These are phyloP conservation scores for Saccharomycopsis schoenii DNA, from an alignment of 805 yeast species.

Conservation along the genomic window DNA sequence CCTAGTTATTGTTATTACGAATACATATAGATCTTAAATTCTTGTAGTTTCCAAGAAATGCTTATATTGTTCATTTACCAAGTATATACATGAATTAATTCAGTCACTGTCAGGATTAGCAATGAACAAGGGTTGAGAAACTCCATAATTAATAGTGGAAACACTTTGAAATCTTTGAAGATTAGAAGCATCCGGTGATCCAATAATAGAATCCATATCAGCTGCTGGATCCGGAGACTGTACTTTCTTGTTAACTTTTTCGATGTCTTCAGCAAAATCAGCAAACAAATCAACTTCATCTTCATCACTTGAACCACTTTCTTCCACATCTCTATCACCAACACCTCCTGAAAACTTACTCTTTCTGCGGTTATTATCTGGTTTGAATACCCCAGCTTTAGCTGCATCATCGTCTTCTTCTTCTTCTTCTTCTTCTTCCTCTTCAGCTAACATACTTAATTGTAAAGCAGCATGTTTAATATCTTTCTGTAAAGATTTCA, in stretches of 20 bases:
- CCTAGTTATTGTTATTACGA: neutral
- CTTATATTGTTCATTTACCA: too few species aligned
- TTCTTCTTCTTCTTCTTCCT: constrained; percentile 14
- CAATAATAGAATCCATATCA: neutral
- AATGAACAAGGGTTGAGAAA: constrained; percentile 4
- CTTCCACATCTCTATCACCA: neutral
- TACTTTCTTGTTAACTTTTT: constrained; percentile 4
- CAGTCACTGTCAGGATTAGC: constrained; percentile 17
- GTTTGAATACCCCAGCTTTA: neutral
- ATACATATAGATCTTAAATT: neutral
- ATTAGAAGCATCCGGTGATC: neutral
- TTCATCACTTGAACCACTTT: neutral
- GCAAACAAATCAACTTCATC: constrained; percentile 16
- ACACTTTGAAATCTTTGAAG: constrained; percentile 2
- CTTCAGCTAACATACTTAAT: constrained; percentile 9
- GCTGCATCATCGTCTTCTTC: constrained; percentile 6
- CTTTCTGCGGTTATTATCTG: neutral
- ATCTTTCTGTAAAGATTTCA: constrained; percentile 2
- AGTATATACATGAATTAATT: neutral
- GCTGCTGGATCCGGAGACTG: neutral
- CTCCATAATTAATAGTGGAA: neutral
- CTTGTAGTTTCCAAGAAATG: neutral
- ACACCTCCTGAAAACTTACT: neutral
- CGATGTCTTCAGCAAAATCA: constrained; percentile 13
- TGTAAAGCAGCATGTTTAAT: constrained; percentile 16